Evolutionary conservation across 345 rosid genomes (phyloP), one percentile per base, ranked within the genome.

Genomic region (Hypericum perforatum): DNA sequence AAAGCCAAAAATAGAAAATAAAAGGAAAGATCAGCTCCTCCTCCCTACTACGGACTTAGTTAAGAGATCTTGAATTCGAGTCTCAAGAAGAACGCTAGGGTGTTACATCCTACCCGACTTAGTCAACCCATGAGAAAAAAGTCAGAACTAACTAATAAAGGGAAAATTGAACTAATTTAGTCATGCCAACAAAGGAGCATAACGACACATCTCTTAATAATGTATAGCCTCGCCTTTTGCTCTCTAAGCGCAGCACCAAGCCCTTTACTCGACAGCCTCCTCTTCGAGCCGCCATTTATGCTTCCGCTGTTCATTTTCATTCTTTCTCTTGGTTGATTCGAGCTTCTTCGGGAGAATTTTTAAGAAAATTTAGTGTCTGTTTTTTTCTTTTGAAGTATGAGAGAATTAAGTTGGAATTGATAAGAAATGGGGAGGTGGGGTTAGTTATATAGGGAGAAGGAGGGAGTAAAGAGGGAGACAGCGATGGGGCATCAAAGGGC

Each of bases 101-200:
- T 22, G 4, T 22, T 22, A 22, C 4, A 22, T 22, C 32, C 32
- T 22, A 22, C 32, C 32, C 32, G 32, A 22, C 32, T 22, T 22
- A 22, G 32, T 22, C 32, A 22, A 22, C 32, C 32, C 32, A 22
- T 22, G 32, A 4, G 16, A 52, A 37, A 9, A 52, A 37, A 36
- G 22, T 32, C 44, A 12, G 42, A 14, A 11, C 50, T 22, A 22
- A 22, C 32, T 22, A 22, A 22, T 22, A 22, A 22, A 22, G 2
- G 32, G 32, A 22, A 22, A 22, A 22, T 22, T 22, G 32, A 22
- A 22, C 41, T 11, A 11, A 13, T 12, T 68, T 53, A 85, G 42
- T 85, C 97, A 69, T 84, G 85, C 94, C 94, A 81, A 45, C 85
- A 84, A 56, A 84, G 77, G 41, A 84, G 82, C 94, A 84, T 89